Evolutionary conservation across 1,139 yeast genomes (phyloP).

Genomic region (Arxiozyma bovina): DNA sequence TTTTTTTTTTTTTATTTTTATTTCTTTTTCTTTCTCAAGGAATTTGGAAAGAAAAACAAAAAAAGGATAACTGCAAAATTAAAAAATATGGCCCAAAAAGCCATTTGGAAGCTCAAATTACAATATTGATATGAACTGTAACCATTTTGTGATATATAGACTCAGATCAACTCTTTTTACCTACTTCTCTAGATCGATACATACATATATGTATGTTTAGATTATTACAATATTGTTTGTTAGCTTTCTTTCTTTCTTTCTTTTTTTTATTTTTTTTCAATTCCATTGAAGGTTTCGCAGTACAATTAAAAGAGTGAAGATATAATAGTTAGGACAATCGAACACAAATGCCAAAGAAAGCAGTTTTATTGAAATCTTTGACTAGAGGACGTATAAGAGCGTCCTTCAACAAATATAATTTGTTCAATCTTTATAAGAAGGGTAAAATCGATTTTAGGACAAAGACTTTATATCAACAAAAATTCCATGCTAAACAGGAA

Average conservation of each 20-base stretch:
- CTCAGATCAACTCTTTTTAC: not conserved
- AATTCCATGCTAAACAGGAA: conserved; percentile 85
- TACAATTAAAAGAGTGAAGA: not conserved
- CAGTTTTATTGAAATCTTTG: conserved; percentile 48
- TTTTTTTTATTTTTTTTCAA: no score
- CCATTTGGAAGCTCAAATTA: no score
- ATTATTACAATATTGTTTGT: no score
- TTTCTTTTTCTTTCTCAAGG: no score
- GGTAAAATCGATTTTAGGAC: conserved; percentile 44
- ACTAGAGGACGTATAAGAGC: conserved; percentile 74
- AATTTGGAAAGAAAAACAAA: no score
- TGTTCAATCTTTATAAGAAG: conserved; percentile 77
- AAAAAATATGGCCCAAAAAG: not conserved
- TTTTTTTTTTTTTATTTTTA: no score
- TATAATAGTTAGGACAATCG: no score
- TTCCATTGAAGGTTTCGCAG: no score
- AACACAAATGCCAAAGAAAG: conserved; percentile 51
- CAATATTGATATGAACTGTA: not conserved
- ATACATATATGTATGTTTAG: not conserved
- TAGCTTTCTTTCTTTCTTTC: no score
- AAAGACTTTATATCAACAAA: conserved; percentile 74
- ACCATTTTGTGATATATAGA: no score
- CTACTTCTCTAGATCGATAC: no score
- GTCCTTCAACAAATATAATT: conserved; percentile 84
- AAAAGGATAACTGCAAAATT: not conserved